Percentiles rank a stretch among this genome's conserved stretches.
phyloP scores from a whole-genome alignment of 2,329 filamentous ascomycete genomes.

The Aureobasidium subglaciale region DNA sequence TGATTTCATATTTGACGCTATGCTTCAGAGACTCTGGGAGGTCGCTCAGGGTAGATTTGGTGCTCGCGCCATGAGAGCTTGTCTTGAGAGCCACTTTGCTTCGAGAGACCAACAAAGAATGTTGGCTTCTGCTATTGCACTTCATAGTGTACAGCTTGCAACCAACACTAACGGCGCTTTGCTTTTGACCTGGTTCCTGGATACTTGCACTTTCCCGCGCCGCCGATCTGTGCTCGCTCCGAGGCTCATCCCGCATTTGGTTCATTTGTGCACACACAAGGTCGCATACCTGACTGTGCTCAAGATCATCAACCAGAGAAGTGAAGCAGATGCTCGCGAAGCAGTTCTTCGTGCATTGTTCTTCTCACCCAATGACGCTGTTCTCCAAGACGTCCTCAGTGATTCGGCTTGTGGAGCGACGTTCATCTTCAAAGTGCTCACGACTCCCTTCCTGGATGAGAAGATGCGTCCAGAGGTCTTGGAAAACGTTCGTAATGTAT shows the following conservation, averaged over 20 bases:
- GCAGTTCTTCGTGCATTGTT: constrained; percentile 85
- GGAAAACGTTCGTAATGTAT: constrained; percentile 83
- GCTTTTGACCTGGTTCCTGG: constrained; percentile 92
- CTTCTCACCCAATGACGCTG: constrained; percentile 79
- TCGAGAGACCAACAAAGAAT: constrained; percentile 93
- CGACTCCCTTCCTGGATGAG: constrained; percentile 95
- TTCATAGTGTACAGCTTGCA: constrained; percentile 92
- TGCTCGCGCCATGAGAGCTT: constrained; percentile 91
- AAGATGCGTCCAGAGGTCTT: constrained; percentile 79
- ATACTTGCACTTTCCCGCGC: constrained; percentile 92
- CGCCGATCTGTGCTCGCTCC: constrained; percentile 88
- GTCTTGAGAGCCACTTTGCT: constrained; percentile 89
- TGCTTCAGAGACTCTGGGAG: constrained; percentile 92
- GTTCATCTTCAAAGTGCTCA: constrained; percentile 96
- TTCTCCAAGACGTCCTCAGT: constrained; percentile 80
- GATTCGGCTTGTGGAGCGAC: constrained; percentile 91
- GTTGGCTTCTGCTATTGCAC: constrained; percentile 88
- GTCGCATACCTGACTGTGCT: constrained; percentile 94
- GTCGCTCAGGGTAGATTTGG: constrained; percentile 88
- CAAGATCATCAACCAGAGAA: constrained; percentile 97
- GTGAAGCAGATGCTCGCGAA: constrained; percentile 86
- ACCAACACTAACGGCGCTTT: constrained; percentile 94
- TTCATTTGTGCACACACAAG: constrained; percentile 96
- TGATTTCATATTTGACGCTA: constrained; percentile 96
- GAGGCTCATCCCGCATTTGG: constrained; percentile 82